phyloP scores from a whole-genome alignment of 305 asterid genomes.

The Fraxinus floribunda region DNA sequence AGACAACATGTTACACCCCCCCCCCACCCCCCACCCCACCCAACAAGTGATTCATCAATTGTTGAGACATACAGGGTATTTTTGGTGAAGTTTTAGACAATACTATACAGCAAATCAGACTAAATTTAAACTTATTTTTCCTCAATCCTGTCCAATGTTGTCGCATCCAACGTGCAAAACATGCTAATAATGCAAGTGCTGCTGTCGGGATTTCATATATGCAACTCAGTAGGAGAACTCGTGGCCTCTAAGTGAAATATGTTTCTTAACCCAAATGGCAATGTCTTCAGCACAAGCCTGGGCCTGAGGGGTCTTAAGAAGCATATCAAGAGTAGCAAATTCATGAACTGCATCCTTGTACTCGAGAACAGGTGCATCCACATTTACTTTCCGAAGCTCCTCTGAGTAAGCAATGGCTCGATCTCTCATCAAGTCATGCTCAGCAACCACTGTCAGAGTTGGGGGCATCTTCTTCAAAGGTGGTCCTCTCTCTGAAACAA shows the following conservation, averaged over 20 bases:
- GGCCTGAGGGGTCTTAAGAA: slow-evolving; percentile 85
- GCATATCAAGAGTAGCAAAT: slow-evolving; percentile 86
- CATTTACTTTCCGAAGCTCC: slow-evolving; percentile 79
- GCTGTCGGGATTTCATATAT: background rate
- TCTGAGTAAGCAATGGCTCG: slow-evolving; percentile 88
- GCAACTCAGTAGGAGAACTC: slow-evolving; percentile 76
- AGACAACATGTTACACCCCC: slow-evolving; percentile 5
- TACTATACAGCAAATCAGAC: background rate
- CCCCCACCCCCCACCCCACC: background rate
- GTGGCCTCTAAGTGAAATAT: slow-evolving; percentile 77
- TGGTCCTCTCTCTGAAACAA: slow-evolving; percentile 56
- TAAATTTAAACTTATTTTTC: background rate
- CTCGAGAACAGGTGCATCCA: slow-evolving; percentile 78
- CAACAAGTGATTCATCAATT: slow-evolving; percentile 3
- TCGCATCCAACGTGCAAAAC: background rate
- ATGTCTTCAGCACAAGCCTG: slow-evolving; percentile 84
- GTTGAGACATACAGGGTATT: background rate
- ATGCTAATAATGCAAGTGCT: background rate
- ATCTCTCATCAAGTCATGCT: slow-evolving; percentile 93
- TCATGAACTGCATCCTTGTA: slow-evolving; percentile 87
- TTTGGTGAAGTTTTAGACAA: background rate
- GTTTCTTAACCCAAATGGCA: slow-evolving; percentile 87
- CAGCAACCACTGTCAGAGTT: slow-evolving; percentile 77
- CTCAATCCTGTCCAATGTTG: background rate
- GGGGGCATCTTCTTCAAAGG: slow-evolving; percentile 87